Percentiles rank a stretch among this genome's conserved stretches.
These are phyloP conservation scores for Begonia loranthoides DNA, from an alignment of 306 rosid species.

Conservation along the genomic window DNA sequence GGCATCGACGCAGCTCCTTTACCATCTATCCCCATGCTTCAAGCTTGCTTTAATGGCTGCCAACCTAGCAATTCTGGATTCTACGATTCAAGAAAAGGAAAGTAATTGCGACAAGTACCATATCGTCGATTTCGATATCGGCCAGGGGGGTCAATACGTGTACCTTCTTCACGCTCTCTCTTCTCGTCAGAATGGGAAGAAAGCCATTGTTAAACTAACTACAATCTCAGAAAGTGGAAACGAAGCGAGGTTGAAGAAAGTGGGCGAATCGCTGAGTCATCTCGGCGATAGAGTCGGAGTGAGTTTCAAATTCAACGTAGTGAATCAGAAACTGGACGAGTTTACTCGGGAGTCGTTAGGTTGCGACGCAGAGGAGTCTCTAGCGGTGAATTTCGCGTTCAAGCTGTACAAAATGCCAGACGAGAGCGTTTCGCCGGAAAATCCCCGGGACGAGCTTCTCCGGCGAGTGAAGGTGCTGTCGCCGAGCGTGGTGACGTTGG, in stretches of 20 bases:
- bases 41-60: conserved; percentile 53
- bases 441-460: conserved; percentile 68
- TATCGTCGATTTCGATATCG: conserved; percentile 76
- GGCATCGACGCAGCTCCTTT: conserved; percentile 51
- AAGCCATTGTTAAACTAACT: conserved; percentile 27
- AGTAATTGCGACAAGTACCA: conserved; percentile 26
- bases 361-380: conserved; percentile 38
- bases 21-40: conserved; percentile 44
- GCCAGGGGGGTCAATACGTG: conserved; percentile 46
- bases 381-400: conserved; percentile 71
- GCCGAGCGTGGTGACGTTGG: conserved; percentile 50
- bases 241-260: conserved; percentile 27
- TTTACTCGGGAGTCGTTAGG: conserved; percentile 62
- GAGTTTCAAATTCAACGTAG: conserved; percentile 21
- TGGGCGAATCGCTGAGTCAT: conserved; percentile 21
- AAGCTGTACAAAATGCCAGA: conserved; percentile 55
- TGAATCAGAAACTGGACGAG: conserved; percentile 33
- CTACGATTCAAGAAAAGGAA: conserved; percentile 34
- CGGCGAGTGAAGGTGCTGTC: conserved; percentile 59
- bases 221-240: conserved; percentile 26
- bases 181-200: conserved; percentile 19
- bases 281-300: conserved; percentile 25
- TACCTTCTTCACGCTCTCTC: conserved; percentile 35
- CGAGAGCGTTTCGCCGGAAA: conserved; percentile 86
- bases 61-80: conserved; percentile 64